Conservation (phyloP, 2,329 filamentous ascomycete genomes). For the Aspergillus sp. region DNA sequence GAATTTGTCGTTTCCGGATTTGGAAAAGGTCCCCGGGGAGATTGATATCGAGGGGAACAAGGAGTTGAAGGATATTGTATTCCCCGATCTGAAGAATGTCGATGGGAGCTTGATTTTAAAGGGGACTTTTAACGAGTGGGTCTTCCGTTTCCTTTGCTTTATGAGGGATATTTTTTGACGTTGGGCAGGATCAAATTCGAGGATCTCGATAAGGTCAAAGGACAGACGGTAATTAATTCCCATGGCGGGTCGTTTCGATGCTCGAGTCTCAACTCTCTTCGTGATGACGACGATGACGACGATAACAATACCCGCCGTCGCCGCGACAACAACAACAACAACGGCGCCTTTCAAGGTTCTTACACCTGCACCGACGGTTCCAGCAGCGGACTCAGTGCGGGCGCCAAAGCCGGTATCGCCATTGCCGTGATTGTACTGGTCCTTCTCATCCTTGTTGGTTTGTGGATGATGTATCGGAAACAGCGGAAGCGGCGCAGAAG, state of each 20-base stretch:
- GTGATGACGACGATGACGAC: background rate
- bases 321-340: conserved; percentile 3
- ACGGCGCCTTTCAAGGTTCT: conserved; percentile 16
- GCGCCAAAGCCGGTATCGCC: conserved; percentile 35
- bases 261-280: conserved; percentile 19
- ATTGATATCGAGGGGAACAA: conserved; percentile 26
- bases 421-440: conserved; percentile 45
- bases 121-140: conserved; percentile 29
- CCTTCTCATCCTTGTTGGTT: conserved; percentile 19
- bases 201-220: conserved; percentile 27
- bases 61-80: conserved; percentile 20
- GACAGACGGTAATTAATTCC: conserved; percentile 25
- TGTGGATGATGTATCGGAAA: conserved; percentile 24
- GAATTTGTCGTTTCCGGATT: conserved; percentile 11
- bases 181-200: conserved; percentile 26
- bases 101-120: conserved; percentile 25
- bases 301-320: background rate
- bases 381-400: conserved; percentile 23
- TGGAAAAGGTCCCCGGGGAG: conserved; percentile 22
- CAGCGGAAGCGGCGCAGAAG: conserved; percentile 9
- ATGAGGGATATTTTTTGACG: background rate
- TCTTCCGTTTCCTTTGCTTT: background rate
- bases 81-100: conserved; percentile 27
- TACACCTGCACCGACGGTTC: conserved; percentile 24
- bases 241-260: conserved; percentile 26